These are phyloP conservation scores for Candida bentonensis DNA, from an alignment of 805 yeast genomes.

Conservation along the genomic window DNA sequence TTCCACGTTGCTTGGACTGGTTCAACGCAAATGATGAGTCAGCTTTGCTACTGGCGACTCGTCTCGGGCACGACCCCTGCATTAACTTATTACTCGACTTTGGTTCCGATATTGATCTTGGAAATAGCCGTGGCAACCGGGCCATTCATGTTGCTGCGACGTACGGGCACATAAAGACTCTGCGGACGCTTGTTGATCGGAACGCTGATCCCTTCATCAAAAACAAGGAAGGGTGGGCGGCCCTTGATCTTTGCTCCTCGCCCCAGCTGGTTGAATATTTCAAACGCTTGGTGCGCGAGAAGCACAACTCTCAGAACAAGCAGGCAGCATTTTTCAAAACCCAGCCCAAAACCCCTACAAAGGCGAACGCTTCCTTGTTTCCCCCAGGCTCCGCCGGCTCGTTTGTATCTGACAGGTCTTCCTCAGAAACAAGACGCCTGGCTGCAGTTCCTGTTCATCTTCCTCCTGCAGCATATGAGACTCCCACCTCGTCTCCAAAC, in stretches of 20 bases:
- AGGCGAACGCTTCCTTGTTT: background rate
- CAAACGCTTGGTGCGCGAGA: conserved; percentile 16
- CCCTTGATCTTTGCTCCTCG: conserved; percentile 45
- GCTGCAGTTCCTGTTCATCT: background rate
- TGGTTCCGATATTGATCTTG: conserved; percentile 63
- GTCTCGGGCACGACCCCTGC: conserved; percentile 46
- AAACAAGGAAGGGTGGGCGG: conserved; percentile 52
- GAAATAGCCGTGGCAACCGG: conserved; percentile 64
- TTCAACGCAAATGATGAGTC: conserved; percentile 33
- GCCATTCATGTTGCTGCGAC: conserved; percentile 76
- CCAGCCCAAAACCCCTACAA: background rate
- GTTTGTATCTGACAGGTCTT: background rate
- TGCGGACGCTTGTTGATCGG: conserved; percentile 36
- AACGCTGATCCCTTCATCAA: conserved; percentile 33
- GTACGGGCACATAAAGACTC: conserved; percentile 45
- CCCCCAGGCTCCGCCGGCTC: background rate
- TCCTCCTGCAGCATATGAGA: background rate
- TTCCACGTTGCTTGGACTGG: conserved; percentile 43
- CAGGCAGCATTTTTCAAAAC: conserved; percentile 6
- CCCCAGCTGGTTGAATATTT: conserved; percentile 35
- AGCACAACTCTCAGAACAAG: conserved; percentile 7
- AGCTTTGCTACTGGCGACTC: conserved; percentile 51
- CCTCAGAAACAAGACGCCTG: background rate
- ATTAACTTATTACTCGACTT: conserved; percentile 50
- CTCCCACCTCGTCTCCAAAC: background rate